Evolutionary conservation across 2,329 filamentous ascomycete species (phyloP).

Genomic region (Fusarium verticillioides): DNA sequence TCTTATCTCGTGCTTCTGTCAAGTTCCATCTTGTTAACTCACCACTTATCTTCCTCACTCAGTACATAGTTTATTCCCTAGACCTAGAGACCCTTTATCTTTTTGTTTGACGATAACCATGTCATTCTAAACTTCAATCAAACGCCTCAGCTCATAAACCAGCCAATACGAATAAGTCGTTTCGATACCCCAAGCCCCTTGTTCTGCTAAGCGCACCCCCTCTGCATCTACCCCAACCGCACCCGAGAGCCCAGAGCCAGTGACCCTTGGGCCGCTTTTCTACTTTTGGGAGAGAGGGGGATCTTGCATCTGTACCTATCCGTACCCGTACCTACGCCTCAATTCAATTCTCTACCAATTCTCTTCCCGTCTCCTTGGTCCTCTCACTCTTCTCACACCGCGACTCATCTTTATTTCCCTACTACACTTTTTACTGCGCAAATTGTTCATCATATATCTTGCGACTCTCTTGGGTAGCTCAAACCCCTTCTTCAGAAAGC

Average conservation of each 20-base stretch:
- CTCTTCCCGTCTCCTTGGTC: neutral
- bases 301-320: constrained; percentile 33
- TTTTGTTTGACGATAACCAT: constrained; percentile 6
- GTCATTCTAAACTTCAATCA: constrained; percentile 28
- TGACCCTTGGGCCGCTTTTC: constrained; percentile 35
- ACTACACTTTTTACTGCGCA: neutral
- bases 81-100: neutral
- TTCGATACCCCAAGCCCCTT: constrained; percentile 33
- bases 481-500: neutral
- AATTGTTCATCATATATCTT: neutral
- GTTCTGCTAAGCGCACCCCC: constrained; percentile 40
- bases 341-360: constrained; percentile 29
- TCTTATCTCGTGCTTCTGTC: constrained; percentile 9
- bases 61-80: neutral
- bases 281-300: constrained; percentile 33
- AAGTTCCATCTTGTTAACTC: neutral
- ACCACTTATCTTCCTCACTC: neutral
- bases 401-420: constrained; percentile 5
- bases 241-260: constrained; percentile 14
- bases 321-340: constrained; percentile 6
- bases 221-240: constrained; percentile 13
- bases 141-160: constrained; percentile 18
- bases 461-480: neutral
- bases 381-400: constrained; percentile 17
- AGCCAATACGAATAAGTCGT: constrained; percentile 32